Evolutionary conservation across 2,329 filamentous ascomycete species (phyloP), one percentile per base, ranked within the genome.

Genomic region (Aspergillus neotritici): DNA sequence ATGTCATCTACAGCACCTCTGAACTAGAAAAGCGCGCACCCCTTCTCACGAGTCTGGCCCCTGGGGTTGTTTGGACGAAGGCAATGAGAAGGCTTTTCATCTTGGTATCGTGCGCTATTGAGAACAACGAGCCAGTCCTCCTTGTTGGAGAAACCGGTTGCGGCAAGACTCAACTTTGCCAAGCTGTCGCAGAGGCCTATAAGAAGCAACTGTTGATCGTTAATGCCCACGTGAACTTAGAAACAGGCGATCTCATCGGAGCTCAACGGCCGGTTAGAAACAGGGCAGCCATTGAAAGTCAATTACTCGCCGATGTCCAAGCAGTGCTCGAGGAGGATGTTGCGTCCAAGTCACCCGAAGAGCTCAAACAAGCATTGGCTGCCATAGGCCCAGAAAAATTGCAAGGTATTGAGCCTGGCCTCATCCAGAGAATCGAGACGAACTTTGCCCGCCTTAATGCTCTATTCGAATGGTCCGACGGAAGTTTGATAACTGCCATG

Each of bases 181-280:
- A 99, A 63, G 78, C 95, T 61, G 77, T 97, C 41, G 89, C 93
- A 3, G 85, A 94, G 58, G 84, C 87, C 4, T 77, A 87, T 49
- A 73, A 75, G 12, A 88, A 84, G 56, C 74, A 86, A 50, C 72
- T 99, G 31, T 83, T 90, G 53, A 93, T 91, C 54, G 84, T 98
- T 58, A 99, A 98, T 61, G 93, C 94, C 3, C 94, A 99, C 66
- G 91, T 97, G 55, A 99, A 98, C 53, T 90, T 93, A 0, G 94
- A 99, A 64, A 97, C 94, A 0, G 91, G 93, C 12, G 93, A 99
- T 65, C 75, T 99, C 9, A 97, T 99, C 52, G 93, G 93, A 51
- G 93, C 93, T 3, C 93, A 98, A 64, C 75, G 93, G 47, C 93
- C 93, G 3, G 80, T 97, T 15, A 79, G 94, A 50, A 97, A 97